Evolutionary conservation across 306 rosid genomes (phyloP).

Genomic region (Amphicarpaea edgeworthii): DNA sequence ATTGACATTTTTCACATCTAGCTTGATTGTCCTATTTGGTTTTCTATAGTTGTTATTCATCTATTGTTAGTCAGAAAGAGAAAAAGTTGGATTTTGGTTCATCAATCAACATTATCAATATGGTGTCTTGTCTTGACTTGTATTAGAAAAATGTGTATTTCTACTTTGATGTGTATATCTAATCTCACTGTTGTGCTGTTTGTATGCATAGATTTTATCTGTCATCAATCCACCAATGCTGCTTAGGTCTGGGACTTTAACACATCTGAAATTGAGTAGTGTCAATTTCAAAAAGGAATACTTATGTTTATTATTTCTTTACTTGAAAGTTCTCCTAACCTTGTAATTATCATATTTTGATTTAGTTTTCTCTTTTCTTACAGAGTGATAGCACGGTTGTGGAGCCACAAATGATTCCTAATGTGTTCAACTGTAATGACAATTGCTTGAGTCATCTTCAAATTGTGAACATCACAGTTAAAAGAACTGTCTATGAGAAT

Average conservation of each 20-base stretch:
- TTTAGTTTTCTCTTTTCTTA: neutral
- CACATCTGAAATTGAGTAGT: neutral
- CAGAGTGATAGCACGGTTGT: too few relatives aligned
- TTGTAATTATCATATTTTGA: neutral
- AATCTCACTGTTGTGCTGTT: neutral
- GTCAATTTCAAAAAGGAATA: neutral
- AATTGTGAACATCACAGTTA: neutral
- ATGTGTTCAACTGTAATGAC: neutral
- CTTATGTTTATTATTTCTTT: neutral
- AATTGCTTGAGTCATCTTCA: conserved; percentile 1
- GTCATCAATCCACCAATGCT: neutral
- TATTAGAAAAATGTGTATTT: too few relatives aligned
- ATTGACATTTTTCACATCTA: neutral
- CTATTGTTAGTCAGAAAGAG: neutral
- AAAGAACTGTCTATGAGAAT: neutral
- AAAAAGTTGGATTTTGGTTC: too few relatives aligned
- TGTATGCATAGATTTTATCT: conserved; percentile 22
- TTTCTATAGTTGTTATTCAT: neutral
- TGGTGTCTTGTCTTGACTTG: neutral
- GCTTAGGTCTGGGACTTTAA: neutral
- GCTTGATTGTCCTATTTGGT: neutral
- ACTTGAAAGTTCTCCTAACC: too few relatives aligned
- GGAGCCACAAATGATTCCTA: neutral
- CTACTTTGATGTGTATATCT: neutral
- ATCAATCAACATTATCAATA: too few relatives aligned